Conservation (phyloP, 2,329 filamentous ascomycete species). For the Ascocoryne sarcoides region DNA sequence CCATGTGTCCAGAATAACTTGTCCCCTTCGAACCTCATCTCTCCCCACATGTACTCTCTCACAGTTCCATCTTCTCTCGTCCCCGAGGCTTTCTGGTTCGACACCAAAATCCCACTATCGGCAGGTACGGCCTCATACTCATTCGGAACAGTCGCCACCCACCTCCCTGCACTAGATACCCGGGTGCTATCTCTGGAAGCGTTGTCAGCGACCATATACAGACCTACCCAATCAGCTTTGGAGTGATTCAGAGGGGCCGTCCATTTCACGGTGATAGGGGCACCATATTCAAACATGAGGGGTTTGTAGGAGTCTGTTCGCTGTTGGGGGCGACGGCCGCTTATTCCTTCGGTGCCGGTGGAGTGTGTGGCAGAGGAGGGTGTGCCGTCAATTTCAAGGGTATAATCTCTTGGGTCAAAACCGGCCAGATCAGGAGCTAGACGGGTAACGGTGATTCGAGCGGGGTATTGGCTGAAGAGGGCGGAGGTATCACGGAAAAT, state of each 20-base stretch:
- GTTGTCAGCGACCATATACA: conserved; percentile 96
- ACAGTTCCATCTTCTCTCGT: conserved; percentile 39
- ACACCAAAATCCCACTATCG: conserved; percentile 67
- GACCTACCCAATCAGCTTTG: conserved; percentile 88
- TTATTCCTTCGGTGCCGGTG: conserved; percentile 65
- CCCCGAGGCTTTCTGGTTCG: conserved; percentile 49
- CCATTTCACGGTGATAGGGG: conserved; percentile 86
- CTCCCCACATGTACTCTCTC: conserved; percentile 59
- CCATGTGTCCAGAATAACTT: conserved; percentile 97
- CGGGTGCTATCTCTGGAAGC: conserved; percentile 75
- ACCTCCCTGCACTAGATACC: conserved; percentile 78
- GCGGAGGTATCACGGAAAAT: conserved; percentile 83
- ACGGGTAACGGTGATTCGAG: conserved; percentile 73
- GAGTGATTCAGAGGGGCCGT: conserved; percentile 78
- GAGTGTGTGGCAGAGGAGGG: conserved; percentile 48
- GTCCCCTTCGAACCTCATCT: conserved; percentile 82
- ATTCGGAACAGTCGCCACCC: conserved; percentile 72
- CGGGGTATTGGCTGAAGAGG: conserved; percentile 82
- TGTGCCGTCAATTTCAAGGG: conserved; percentile 63
- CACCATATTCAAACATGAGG: conserved; percentile 76
- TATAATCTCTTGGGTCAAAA: conserved; percentile 71
- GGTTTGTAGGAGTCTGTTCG: conserved; percentile 58
- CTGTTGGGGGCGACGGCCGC: conserved; percentile 56
- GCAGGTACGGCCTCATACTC: conserved; percentile 67
- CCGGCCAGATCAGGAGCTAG: conserved; percentile 74